Base-by-base conservation (phyloP, 2,329 filamentous ascomycete species). In the Colletotrichum sp. region DNA sequence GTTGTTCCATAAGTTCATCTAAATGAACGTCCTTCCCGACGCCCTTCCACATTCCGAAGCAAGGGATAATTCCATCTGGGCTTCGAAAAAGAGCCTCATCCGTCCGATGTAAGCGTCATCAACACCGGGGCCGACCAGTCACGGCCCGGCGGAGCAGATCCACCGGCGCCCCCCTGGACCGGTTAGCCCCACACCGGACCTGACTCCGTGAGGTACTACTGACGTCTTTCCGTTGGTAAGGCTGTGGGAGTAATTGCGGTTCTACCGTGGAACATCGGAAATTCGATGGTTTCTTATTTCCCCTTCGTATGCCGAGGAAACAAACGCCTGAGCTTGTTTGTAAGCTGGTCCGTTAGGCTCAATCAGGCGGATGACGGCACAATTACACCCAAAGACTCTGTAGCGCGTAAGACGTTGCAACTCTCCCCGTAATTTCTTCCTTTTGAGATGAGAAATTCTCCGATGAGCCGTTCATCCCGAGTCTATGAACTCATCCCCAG, bases 331-430 rank as follows among this genome's bases (percentile, higher is more conserved):
- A 48, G 38, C 38, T 48, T 48, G 18, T 48, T 48, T 21, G 43
- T 52, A 52, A 52, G 43, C 43, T 13, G 10, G 43, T 21, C 43
- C 43, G 43, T 21, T 21, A 52, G 24, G 10, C 58, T 30, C 26
- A 34, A 24, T 26, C 14, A 26, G 58, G 32, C 38, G 18, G 56
- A 73, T 75, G 73, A 75, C 73, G 73, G 73, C 34, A 73, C 26
- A n/a, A 75, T 75, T 73, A 75, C 73, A 58, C 24, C 43, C 69
- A 64, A 75, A 30, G 73, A 75, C 73, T 75, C 13, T 58, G 32
- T 18, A 18, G 12, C 9, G 55, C 26, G 26, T 52, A 24, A 48
- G 7, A 21, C 14, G 18, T 43, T 13, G 63, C 16, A 26, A 13
- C 28, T 13, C 26, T 38, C 26, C 7, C 18, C 2, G 8, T 1